Base-by-base conservation (phyloP, 2,329 filamentous ascomycete genomes). In the Aureobasidium uvarum region DNA sequence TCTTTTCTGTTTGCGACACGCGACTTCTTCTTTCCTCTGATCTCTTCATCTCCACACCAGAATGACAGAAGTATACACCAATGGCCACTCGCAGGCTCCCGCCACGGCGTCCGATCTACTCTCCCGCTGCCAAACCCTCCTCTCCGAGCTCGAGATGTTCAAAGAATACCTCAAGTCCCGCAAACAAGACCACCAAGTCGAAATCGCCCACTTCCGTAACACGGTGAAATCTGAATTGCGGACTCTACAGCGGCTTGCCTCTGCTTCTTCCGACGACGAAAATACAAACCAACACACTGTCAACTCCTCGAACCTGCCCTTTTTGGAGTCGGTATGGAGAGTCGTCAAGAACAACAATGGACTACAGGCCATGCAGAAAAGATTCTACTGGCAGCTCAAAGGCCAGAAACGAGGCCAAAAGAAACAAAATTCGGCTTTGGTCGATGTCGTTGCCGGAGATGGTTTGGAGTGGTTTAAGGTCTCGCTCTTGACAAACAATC, bases 391-490 rank as follows among this genome's bases (percentile, higher is more conserved):
- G 77, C 25, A 43, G 25, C 62, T 58, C 62, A 45, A 68, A 66
- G 58, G 48, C 59, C 62, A 66, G 66, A 63, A 62, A 51, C 58
- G 62, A 66, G 66, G 25, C 59, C 70, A 71, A 62, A 68, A 68
- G 59, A 73, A 79, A 62, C 81, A 82, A 71, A 80, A 77, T 41
- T 81, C 80, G 67, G 84, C 84, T 1, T 76, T 85, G 62, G 85
- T 89, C 4, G 88, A 91, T 75, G 83, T 89, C 52, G 83, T 90
- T 31, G 81, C 85, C 1, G 79, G 85, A 65, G 81, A 85, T 72
- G 88, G 88, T 13, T 76, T 81, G 66, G 81, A 86, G 70, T 91
- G 88, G 88, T 82, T 87, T 63, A 89, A 89, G 73, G 83, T 90
- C 1, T 87, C 86, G 5, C 78, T 88, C 28, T 36, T 36, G 33